These are phyloP conservation scores for Chimonanthus praecox DNA, from an alignment of 164 flowering plant species.

Conservation along the genomic window DNA sequence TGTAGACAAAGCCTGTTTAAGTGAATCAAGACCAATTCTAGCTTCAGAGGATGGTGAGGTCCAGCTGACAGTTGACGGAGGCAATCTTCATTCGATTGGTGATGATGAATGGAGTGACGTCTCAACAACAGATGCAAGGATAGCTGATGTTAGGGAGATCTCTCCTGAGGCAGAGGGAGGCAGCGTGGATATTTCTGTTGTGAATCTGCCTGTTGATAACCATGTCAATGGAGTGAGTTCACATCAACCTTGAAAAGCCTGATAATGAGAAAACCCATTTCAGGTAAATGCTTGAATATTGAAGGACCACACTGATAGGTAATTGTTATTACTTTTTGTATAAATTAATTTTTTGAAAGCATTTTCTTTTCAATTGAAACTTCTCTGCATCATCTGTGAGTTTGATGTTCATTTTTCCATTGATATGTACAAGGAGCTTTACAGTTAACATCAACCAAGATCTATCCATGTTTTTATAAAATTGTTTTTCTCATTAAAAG, in stretches of 20 bases:
- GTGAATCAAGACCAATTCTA: conserved; percentile 43
- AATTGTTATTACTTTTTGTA: no score
- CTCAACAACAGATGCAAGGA: conserved; percentile 59
- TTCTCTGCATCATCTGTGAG: no score
- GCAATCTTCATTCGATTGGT: conserved; percentile 35
- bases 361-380: no score
- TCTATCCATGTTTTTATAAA: no score
- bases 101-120: conserved; percentile 86
- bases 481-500: no score
- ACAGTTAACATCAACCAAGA: no score
- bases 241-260: conserved; percentile 35
- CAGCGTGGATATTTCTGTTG: conserved; percentile 82
- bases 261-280: not conserved
- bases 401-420: no score
- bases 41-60: conserved; percentile 18
- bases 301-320: not conserved
- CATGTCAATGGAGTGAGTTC: conserved; percentile 39
- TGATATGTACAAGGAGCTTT: no score
- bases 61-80: conserved; percentile 29
- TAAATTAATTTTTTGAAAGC: not conserved
- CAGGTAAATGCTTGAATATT: not conserved
- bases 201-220: conserved; percentile 33
- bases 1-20: conserved; percentile 89
- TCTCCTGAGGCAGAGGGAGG: conserved; percentile 52
- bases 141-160: conserved; percentile 79